These are phyloP conservation scores for Yarrowia sp. DNA, from an alignment of 805 yeast genomes.

Conservation along the genomic window DNA sequence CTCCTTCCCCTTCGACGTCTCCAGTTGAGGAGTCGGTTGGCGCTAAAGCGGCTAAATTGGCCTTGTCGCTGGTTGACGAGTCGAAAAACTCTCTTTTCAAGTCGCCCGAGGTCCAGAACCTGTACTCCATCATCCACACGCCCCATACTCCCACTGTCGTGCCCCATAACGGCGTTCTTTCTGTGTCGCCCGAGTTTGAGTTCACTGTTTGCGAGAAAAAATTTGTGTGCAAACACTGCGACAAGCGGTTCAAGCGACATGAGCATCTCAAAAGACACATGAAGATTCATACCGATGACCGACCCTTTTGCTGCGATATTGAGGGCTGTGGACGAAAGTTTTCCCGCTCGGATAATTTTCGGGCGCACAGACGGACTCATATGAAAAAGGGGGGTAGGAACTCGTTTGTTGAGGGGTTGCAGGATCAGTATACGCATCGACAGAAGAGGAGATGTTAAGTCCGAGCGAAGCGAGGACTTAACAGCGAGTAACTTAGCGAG, in stretches of 20 bases:
- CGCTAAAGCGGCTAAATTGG: not conserved
- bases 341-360: constrained; percentile 72
- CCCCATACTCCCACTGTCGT: constrained; percentile 23
- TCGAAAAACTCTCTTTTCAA: not conserved
- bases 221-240: constrained; percentile 40
- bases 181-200: constrained; percentile 23
- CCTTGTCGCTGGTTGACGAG: not conserved
- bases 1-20: not conserved
- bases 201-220: constrained; percentile 32
- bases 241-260: constrained; percentile 42
- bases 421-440: constrained; percentile 21
- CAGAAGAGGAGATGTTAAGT: constrained; percentile 1
- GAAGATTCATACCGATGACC: constrained; percentile 72
- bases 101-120: constrained; percentile 6
- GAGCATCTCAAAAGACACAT: constrained; percentile 54
- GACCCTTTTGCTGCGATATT: constrained; percentile 67
- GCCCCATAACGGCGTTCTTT: constrained; percentile 19
- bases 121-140: constrained; percentile 25
- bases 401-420: constrained; percentile 42
- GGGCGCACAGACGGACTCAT: constrained; percentile 76
- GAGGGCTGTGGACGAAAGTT: constrained; percentile 61
- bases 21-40: not conserved
- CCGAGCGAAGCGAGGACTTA: not conserved
- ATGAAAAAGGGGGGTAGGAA: constrained; percentile 45
- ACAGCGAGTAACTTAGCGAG: too few relatives aligned